These are phyloP conservation scores for Colletotrichum tropicicola DNA, from an alignment of 2,329 filamentous ascomycete genomes.

Conservation along the genomic window DNA sequence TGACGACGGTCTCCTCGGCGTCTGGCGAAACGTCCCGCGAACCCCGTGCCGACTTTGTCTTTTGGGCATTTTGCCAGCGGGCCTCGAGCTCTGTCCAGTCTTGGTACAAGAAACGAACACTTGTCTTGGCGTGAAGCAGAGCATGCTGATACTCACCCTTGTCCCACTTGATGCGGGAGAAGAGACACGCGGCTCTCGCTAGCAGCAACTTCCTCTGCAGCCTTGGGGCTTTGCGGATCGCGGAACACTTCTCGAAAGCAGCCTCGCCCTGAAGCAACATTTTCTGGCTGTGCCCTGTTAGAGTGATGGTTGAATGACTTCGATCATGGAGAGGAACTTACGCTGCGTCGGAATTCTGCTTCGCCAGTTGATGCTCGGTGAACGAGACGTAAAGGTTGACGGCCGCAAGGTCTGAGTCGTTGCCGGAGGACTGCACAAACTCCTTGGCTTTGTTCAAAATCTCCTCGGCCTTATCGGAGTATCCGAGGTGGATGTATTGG, in stretches of 20 bases:
- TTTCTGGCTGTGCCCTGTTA: constrained; percentile 20
- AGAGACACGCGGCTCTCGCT: constrained; percentile 69
- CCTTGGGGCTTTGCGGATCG: constrained; percentile 22
- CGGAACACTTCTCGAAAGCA: constrained; percentile 25
- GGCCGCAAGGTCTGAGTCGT: constrained; percentile 48
- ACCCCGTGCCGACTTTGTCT: constrained; percentile 21
- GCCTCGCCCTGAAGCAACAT: constrained; percentile 21
- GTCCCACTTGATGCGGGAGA: constrained; percentile 72
- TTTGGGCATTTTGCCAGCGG: constrained; percentile 34
- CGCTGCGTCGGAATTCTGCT: constrained; percentile 72
- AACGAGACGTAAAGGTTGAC: constrained; percentile 73
- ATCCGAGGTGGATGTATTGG: constrained; percentile 63
- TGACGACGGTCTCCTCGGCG: constrained; percentile 6
- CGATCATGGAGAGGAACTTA: constrained; percentile 36
- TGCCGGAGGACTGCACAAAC: constrained; percentile 48
- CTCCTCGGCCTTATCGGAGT: constrained; percentile 57
- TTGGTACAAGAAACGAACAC: constrained; percentile 63
- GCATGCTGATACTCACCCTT: constrained; percentile 67
- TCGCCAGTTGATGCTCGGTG: constrained; percentile 77
- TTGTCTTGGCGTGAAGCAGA: constrained; percentile 64
- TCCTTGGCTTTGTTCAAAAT: constrained; percentile 67
- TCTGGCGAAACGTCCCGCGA: constrained; percentile 7
- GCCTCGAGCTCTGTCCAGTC: constrained; percentile 64
- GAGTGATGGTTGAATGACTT: not conserved
- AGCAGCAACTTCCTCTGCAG: constrained; percentile 57